Evolutionary conservation across 2,329 filamentous ascomycete genomes (phyloP).

Genomic region (Diaporthe sp.): DNA sequence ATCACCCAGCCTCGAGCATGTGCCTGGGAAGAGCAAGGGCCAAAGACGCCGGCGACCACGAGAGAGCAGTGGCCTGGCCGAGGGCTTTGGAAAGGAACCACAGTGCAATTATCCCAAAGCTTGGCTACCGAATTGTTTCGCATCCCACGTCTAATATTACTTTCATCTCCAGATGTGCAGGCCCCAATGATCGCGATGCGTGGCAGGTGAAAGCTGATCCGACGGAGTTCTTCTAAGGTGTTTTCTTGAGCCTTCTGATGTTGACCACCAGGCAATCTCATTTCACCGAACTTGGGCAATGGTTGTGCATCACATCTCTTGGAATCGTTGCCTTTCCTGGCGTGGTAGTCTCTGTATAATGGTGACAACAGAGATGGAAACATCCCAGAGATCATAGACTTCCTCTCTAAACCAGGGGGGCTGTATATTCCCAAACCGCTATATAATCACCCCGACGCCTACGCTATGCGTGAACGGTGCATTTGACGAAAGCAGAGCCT

Average conservation of each 20-base stretch:
- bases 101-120: not conserved
- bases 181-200: not conserved
- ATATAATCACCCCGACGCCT: not conserved
- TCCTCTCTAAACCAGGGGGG: not conserved
- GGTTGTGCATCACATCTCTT: not conserved
- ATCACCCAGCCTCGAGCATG: not conserved
- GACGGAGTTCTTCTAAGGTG: not conserved
- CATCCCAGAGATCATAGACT: not conserved
- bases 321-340: not conserved
- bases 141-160: not conserved
- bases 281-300: not conserved
- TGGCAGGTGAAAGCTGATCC: not conserved
- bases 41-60: not conserved
- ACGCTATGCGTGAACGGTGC: not conserved
- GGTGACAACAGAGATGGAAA: not conserved
- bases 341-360: not conserved
- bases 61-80: not conserved
- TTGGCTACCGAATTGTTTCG: not conserved
- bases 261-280: not conserved
- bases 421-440: not conserved
- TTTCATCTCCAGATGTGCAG: not conserved
- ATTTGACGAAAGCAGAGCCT: conserved; percentile 29
- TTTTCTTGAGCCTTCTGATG: not conserved
- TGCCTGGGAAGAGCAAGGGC: not conserved
- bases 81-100: not conserved